Base-by-base conservation (phyloP, 108 stramenopile species). In the Pseudonitzschia multiseries region DNA sequence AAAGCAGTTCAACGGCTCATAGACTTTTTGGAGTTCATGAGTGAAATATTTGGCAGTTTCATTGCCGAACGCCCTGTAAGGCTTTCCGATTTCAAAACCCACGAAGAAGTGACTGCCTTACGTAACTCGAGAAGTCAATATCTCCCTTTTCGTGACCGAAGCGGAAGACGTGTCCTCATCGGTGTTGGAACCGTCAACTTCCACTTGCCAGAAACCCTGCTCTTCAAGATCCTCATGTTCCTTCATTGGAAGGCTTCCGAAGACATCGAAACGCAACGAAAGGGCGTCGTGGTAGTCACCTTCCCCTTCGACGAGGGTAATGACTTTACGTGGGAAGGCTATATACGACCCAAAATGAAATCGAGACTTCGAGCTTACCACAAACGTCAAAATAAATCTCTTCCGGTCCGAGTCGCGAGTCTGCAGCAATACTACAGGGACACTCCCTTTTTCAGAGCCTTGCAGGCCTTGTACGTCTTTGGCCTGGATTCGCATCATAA, bases 91-190 rank as follows among this genome's bases (percentile, higher is more conserved):
- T 50, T 73, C 21, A 48, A 32, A 14, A 61, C 62, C 22, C 57
- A 63, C 0, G 52, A 65, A 46, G 57, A 65, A 54, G 26, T 53
- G 21, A 46, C 64, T 27, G 17, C 22, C 14, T 54, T 60, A 3
- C 51, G 48, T 2, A 21, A 63, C 6, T 63, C 32, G 1, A 41
- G 62, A 63, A 18, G 4, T 6, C 62, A 63, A 33, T 63, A 21
- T 40, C 28, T 63, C 4, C 62, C 62, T 21, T 63, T 63, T 33
- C 62, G 62, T n/a, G 62, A 63, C n/a, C 27, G 62, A 32, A 63
- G 62, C 29, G 62, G 62, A 29, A 2, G 62, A 4, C 32, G 62
- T 21, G 40, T 63, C 20, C 28, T 63, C 6, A 15, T 27, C 40
- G 32, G 32, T 2, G 62, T 63, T 33, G 62, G 62, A 41, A 63